Evolutionary conservation across 2,329 filamentous ascomycete species (phyloP).

Genomic region (Sclerotinia spermophila): DNA sequence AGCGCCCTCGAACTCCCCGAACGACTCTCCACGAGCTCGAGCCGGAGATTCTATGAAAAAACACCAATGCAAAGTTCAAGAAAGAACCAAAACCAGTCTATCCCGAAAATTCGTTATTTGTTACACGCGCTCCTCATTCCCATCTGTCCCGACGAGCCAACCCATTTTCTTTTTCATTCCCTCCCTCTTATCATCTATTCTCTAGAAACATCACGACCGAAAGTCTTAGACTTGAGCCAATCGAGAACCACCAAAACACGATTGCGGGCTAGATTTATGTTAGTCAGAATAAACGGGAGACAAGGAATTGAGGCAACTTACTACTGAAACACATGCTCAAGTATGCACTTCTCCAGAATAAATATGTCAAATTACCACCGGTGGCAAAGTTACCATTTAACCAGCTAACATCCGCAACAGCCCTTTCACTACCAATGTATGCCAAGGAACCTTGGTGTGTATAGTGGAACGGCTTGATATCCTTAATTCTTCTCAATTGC

Average conservation of each 20-base stretch:
- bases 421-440: conserved; percentile 97
- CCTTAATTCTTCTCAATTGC: conserved; percentile 82
- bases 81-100: conserved; percentile 10
- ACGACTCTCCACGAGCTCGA: conserved; percentile 11
- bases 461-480: conserved; percentile 97
- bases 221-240: conserved; percentile 96
- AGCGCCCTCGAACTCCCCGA: conserved; percentile 6
- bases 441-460: conserved; percentile 94
- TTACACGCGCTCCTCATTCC: conserved; percentile 16
- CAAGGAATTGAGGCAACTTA: conserved; percentile 51
- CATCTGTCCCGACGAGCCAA: conserved; percentile 10
- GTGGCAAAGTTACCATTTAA: conserved; percentile 94
- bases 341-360: conserved; percentile 98
- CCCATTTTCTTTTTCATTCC: neutral
- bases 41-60: conserved; percentile 26
- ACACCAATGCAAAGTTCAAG: conserved; percentile 1
- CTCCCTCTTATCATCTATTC: conserved; percentile 52
- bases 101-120: conserved; percentile 16
- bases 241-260: conserved; percentile 88
- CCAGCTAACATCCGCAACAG: conserved; percentile 96
- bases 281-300: conserved; percentile 19
- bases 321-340: conserved; percentile 99
- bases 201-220: conserved; percentile 89
- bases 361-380: conserved; percentile 89
- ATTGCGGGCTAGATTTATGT: conserved; percentile 67